Base-by-base conservation (phyloP, 306 rosid species). In the Mucuna pruriens region DNA sequence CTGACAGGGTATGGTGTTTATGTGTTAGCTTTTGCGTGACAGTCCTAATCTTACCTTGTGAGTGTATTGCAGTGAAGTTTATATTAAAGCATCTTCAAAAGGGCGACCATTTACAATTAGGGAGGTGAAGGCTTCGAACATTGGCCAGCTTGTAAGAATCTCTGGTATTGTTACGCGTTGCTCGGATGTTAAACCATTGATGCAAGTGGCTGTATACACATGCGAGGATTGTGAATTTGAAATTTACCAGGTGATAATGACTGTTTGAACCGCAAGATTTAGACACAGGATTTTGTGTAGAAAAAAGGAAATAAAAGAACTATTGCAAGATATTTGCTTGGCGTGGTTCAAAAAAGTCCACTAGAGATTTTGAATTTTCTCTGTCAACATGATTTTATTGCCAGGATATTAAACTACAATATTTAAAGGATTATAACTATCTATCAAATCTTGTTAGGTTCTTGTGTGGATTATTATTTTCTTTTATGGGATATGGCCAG, bases 181-280 rank as follows among this genome's bases (percentile, higher is more conserved):
- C 84, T 96, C 99, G 5, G 99, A 93, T 84, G 99, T 96, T 51
- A 96, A 96, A 85, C 99, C 99, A 67, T 80, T 96, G 88, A 92
- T 93, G 99, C 89, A 92, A 82, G 99, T 96, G 75, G 98, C 99
- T 76, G 98, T 96, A 22, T 96, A 96, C 84, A 96, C 98, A 9
- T 96, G 99, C 29, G 99, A 96, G 86, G 96, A 96, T 72, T 96
- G 99, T 60, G 99, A 97, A 76, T 96, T 93, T 79, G 99, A 96
- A 92, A 96, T 96, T 85, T 96, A 93, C 83, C 99, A 96, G 99
- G 99, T 96, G 74, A 83, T 82, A 46, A 62, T 46, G 36, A 73
- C 36, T 66, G 57, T 62, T 60, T 54, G 26, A 34, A 17, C 40
- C 74, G 63, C 42, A 74, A 34, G 40, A 38, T 58, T 65, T 65